Base-by-base conservation (phyloP, 495 filamentous ascomycete genomes). In the Rostrohypoxylon terebratum region DNA sequence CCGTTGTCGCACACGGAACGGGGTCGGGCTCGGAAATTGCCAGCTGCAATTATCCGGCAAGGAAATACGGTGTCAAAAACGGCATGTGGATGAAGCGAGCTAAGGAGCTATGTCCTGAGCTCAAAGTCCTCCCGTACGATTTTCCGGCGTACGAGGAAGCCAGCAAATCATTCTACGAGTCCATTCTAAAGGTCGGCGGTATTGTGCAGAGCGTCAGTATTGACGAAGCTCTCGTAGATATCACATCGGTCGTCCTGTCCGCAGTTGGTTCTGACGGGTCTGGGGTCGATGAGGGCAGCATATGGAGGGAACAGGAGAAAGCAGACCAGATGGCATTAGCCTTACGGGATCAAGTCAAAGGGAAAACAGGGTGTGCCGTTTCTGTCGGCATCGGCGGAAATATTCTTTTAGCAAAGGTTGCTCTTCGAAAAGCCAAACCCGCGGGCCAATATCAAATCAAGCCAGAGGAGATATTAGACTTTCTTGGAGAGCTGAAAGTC, bases 51-150 rank as follows among this genome's bases (percentile, higher is more conserved):
- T 99, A 99, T 77, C 88, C 90, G 20, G 96, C 96, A 2, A 89
- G 96, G 21, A 85, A 87, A 20, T 94, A 88, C 72, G 96, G 94
- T 0, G 84, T 98, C 58, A 97, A 93, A 77, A 98, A 98, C 69
- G 96, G 96, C 8, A 98, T 97, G 96, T 99, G 96, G 96, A 97
- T 99, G 94, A 94, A 94, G 75, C 84, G 87, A 31, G 96, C 96
- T 2, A 84, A 90, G 69, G 89, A 94, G 67, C 81, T 94, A 11
- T 99, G 94, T 79, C 91, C 94, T 0, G 88, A 94, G 18, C 85
- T 99, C 31, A 92, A 94, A 68, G 87, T 96, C 4, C 77, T 99
- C 36, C 92, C 93, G 0, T 99, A 99, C 71, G 95, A 99, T 74
- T 98, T 98, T 74, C 90, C 91, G 5, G 94, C 88, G 0, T 99